These are phyloP conservation scores for Beta lomatogona DNA, from an alignment of 179 eudicot genomes.

Conservation along the genomic window DNA sequence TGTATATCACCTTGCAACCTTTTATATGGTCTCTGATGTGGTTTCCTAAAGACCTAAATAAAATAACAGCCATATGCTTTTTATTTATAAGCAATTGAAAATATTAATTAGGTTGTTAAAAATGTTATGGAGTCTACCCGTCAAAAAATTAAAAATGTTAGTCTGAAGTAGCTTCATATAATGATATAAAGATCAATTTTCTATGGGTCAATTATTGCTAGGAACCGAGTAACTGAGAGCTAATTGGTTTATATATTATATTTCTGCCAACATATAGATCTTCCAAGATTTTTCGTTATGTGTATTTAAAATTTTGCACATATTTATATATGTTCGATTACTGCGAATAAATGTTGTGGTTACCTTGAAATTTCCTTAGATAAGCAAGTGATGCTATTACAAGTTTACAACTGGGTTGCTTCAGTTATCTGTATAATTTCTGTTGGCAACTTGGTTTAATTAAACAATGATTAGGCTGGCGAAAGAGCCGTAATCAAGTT, in stretches of 20 bases:
- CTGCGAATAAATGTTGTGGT: slow-evolving; percentile 14
- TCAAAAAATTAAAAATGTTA: no score
- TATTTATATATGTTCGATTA: slow-evolving; percentile 4
- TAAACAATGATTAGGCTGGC: neutral
- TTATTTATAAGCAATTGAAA: no score
- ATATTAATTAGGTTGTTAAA: no score
- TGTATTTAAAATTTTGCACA: neutral
- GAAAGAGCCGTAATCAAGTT: neutral
- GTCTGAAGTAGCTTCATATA: no score
- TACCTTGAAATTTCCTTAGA: slow-evolving; percentile 33
- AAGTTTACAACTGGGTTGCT: neutral
- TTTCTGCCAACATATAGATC: slow-evolving; percentile 3
- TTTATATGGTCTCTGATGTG: no score
- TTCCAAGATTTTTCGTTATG: neutral
- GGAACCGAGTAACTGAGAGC: neutral
- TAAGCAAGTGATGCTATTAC: slow-evolving; percentile 17
- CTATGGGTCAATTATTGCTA: no score
- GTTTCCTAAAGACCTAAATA: no score
- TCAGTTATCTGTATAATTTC: slow-evolving; percentile 15
- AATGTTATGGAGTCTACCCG: no score
- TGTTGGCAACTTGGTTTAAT: slow-evolving; percentile 11
- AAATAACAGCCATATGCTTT: no score
- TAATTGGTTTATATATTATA: neutral
- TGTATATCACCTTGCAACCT: no score
- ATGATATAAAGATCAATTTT: no score